phyloP scores from a whole-genome alignment of 139 green algal species.

The Ostreobium quekettii region DNA sequence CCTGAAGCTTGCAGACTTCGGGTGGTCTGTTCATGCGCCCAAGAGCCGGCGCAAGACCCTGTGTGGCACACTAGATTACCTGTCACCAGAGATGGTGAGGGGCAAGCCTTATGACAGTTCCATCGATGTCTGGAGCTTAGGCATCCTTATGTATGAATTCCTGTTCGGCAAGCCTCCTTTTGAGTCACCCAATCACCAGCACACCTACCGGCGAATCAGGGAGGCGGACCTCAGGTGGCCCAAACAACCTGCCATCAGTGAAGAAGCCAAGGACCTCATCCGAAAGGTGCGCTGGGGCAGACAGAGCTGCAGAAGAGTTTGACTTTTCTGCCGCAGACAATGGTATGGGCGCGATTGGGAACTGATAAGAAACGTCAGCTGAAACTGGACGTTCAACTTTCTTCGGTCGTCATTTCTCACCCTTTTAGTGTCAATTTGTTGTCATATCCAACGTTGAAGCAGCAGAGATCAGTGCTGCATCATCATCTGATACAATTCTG shows the following conservation, averaged over 20 bases:
- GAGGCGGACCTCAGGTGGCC: conserved; percentile 84
- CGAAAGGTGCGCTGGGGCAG: conserved; percentile 29
- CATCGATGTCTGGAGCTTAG: conserved; percentile 93
- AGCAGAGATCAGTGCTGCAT: conserved; percentile 2
- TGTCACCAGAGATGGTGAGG: conserved; percentile 96
- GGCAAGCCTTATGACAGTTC: conserved; percentile 44
- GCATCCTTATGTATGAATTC: conserved; percentile 96
- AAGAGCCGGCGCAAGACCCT: conserved; percentile 82
- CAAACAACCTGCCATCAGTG: conserved; percentile 33
- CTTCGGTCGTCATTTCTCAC: too few relatives aligned
- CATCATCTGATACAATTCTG: conserved; percentile 7
- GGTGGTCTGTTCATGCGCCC: conserved; percentile 94
- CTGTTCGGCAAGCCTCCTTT: conserved; percentile 87
- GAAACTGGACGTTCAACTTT: too few relatives aligned
- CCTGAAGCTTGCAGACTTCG: conserved; percentile 98
- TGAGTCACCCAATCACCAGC: conserved; percentile 77
- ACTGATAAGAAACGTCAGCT: too few relatives aligned
- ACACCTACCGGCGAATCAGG: conserved; percentile 82
- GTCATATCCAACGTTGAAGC: too few relatives aligned
- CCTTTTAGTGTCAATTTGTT: too few relatives aligned
- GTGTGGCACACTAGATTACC: conserved; percentile 97
- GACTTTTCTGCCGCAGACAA: too few relatives aligned
- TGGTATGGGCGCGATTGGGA: too few relatives aligned
- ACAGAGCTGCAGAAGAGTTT: not conserved
- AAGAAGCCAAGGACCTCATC: conserved; percentile 80